phyloP scores from a whole-genome alignment of 106 monocot genomes.

The Alisma plantagoaquatica region DNA sequence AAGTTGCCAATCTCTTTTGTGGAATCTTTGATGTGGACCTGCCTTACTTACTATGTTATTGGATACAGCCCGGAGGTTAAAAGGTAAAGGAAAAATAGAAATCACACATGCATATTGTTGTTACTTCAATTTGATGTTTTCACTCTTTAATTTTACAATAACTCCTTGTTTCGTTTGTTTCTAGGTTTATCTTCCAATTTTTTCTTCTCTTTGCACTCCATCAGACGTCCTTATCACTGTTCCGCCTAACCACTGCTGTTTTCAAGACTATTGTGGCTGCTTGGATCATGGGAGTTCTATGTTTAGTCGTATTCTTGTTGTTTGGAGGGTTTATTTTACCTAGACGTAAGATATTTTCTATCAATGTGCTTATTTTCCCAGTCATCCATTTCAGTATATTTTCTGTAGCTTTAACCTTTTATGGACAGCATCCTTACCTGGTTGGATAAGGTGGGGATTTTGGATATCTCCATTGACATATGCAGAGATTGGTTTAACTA shows the following conservation, averaged over 20 bases:
- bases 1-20: slow-evolving; percentile 65
- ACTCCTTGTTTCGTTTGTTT: neutral
- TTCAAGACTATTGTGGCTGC: slow-evolving; percentile 29
- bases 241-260: slow-evolving; percentile 40
- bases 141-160: neutral
- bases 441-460: slow-evolving; percentile 65
- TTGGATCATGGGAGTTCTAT: slow-evolving; percentile 12
- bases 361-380: neutral
- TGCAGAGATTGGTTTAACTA: slow-evolving; percentile 40
- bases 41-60: slow-evolving; percentile 56
- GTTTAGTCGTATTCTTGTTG: slow-evolving; percentile 19
- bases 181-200: slow-evolving; percentile 63
- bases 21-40: slow-evolving; percentile 59
- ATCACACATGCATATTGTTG: neutral
- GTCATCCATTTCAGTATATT: neutral
- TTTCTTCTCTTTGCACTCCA: slow-evolving; percentile 45
- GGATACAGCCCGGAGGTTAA: slow-evolving; percentile 57
- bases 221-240: slow-evolving; percentile 43
- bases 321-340: slow-evolving; percentile 69
- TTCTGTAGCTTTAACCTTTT: neutral
- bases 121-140: neutral
- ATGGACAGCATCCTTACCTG: slow-evolving; percentile 47
- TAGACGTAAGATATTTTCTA: slow-evolving; percentile 23
- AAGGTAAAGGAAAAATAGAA: slow-evolving; percentile 21
- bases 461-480: slow-evolving; percentile 74